These are phyloP conservation scores for Pichia membranifaciens DNA, from an alignment of 805 yeast genomes.

Conservation along the genomic window DNA sequence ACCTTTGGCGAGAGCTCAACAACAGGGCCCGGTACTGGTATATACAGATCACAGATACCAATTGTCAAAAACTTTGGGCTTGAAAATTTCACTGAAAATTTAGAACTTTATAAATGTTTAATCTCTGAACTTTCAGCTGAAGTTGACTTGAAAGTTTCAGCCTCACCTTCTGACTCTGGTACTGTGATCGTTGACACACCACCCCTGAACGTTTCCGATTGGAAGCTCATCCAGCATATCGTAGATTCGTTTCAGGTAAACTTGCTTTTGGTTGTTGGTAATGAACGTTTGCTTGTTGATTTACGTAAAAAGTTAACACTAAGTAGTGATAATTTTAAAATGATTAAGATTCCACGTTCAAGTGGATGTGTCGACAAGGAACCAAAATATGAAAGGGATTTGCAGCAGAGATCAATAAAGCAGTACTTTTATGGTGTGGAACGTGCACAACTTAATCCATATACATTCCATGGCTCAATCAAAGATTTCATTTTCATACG, in stretches of 20 bases:
- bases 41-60: slow-evolving; percentile 84
- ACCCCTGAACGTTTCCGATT: slow-evolving; percentile 46
- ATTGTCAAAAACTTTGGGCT: slow-evolving; percentile 76
- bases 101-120: slow-evolving; percentile 42
- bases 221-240: slow-evolving; percentile 47
- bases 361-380: slow-evolving; percentile 76
- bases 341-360: slow-evolving; percentile 61
- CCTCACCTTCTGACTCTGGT: slow-evolving; percentile 10
- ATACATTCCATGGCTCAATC: slow-evolving; percentile 67
- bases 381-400: slow-evolving; percentile 58
- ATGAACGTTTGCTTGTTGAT: slow-evolving; percentile 63
- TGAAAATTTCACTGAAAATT: slow-evolving; percentile 51
- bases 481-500: slow-evolving; percentile 57
- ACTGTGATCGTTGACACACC: slow-evolving; percentile 78
- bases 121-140: slow-evolving; percentile 25
- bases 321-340: slow-evolving; percentile 28
- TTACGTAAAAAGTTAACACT: slow-evolving; percentile 43
- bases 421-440: slow-evolving; percentile 86
- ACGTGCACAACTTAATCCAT: slow-evolving; percentile 70
- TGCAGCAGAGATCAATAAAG: slow-evolving; percentile 71
- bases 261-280: slow-evolving; percentile 64
- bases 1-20: slow-evolving; percentile 75
- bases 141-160: slow-evolving; percentile 10
- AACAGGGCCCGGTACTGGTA: slow-evolving; percentile 72
- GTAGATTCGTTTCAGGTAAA: slow-evolving; percentile 55